Evolutionary conservation across 768 basidiomycete species (phyloP).

Genomic region (Suillus subaureus): DNA sequence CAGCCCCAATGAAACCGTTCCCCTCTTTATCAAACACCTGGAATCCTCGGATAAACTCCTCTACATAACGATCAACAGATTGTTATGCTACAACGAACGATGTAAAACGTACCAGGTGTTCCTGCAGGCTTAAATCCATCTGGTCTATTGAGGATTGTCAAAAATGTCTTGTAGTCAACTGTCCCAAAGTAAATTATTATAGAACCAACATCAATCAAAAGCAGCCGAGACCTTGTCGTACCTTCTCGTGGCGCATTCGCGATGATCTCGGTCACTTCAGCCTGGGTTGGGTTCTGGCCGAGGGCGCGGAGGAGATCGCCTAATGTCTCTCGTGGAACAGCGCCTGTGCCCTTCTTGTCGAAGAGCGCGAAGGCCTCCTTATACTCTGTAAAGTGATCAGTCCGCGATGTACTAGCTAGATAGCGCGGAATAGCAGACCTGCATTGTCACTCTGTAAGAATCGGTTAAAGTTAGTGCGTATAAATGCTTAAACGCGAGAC

Average conservation of each 20-base stretch:
- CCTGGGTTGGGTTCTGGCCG: conserved; percentile 99
- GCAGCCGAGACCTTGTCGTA: too few species aligned
- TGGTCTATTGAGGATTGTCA: conserved; percentile 89
- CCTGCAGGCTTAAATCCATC: conserved; percentile 98
- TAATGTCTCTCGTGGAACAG: conserved; percentile 83
- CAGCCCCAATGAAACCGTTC: conserved; percentile 69
- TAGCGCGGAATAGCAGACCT: conserved; percentile 30
- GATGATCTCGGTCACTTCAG: conserved; percentile 89
- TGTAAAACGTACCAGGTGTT: conserved; percentile 71
- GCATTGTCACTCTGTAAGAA: conserved; percentile 52
- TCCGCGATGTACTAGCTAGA: conserved; percentile 1
- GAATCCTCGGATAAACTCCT: conserved; percentile 99
- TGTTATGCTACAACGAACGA: neutral
- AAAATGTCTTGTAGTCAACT: conserved; percentile 94
- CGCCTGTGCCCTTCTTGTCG: conserved; percentile 93
- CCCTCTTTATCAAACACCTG: conserved; percentile 94
- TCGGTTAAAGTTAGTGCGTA: neutral
- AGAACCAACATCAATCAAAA: neutral
- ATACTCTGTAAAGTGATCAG: conserved; percentile 63
- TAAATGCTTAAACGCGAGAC: neutral
- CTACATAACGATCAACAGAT: conserved; percentile 41
- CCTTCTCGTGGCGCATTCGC: conserved; percentile 75
- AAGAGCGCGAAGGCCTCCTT: conserved; percentile 98
- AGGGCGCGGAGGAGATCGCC: conserved; percentile 93
- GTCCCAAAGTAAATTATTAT: neutral